phyloP scores from a whole-genome alignment of 2,329 filamentous ascomycete species.

The Talaromyces sp. region DNA sequence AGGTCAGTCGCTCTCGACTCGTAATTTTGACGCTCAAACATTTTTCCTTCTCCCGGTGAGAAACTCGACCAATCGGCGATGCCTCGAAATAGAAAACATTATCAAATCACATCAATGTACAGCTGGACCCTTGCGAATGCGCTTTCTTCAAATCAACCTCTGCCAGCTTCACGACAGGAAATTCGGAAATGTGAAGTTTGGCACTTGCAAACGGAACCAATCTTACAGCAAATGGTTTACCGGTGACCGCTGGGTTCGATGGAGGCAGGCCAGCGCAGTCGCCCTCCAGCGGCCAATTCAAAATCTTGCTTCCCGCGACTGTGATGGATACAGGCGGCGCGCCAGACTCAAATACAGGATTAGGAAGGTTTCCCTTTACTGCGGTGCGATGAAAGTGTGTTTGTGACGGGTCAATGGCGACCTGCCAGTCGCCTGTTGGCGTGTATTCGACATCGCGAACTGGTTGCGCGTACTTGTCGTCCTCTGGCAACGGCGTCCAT shows the following conservation, averaged over 20 bases:
- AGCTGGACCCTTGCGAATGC: not conserved
- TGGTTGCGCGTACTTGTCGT: conserved; percentile 2
- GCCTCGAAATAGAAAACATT: not conserved
- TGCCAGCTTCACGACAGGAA: conserved; percentile 5
- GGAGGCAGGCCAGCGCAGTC: conserved; percentile 9
- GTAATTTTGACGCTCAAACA: too few relatives aligned
- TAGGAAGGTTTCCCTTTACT: conserved; percentile 3
- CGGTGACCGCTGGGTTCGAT: conserved; percentile 2
- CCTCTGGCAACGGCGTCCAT: conserved; percentile 9
- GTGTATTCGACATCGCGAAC: conserved; percentile 10
- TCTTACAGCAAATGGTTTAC: conserved; percentile 8
- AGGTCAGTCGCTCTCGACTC: too few relatives aligned
- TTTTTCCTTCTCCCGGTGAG: too few relatives aligned
- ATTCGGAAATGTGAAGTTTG: conserved; percentile 10
- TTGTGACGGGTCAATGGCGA: conserved; percentile 11
- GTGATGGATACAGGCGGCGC: conserved; percentile 8
- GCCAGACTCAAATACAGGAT: conserved; percentile 8
- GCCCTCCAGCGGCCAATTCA: conserved; percentile 8
- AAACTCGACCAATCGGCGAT: not conserved
- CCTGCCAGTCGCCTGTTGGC: conserved; percentile 8
- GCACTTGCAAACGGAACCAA: conserved; percentile 10
- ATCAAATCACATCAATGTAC: not conserved
- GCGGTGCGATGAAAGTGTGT: conserved; percentile 5
- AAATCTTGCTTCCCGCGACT: conserved; percentile 8
- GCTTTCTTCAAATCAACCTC: conserved; percentile 1